Evolutionary conservation across 352 stramenopile genomes (phyloP), one percentile per base, ranked within the genome.

Genomic region (Phytophthora brassicae): DNA sequence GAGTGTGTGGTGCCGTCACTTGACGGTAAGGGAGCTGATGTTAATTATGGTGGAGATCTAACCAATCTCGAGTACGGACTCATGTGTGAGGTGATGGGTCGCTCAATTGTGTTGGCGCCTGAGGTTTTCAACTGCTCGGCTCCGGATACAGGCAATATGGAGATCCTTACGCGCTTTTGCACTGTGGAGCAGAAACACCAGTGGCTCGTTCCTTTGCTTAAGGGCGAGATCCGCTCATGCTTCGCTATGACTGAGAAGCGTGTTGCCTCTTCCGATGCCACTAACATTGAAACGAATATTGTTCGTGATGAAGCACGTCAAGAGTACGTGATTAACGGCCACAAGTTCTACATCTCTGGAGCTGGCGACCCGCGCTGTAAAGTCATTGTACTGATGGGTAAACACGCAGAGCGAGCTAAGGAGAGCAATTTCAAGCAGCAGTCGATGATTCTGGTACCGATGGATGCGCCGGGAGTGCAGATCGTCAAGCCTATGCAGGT

Each of bases 101-200:
- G 81, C 14, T 95, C 85, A 6, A 67, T 94, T 2, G 59, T 97
- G 24, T 51, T 98, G 14, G 95, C 88, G 2, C 88, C 96, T 6
- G 94, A 98, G 67, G 92, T 97, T 5, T 99, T 98, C 74, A 99
- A 99, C 80, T 99, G 95, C 77, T 92, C 84, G 43, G 96, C 96
- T 7, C 96, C 96, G 0, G 96, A 99, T 72, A 99, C 96, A 7
- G 97, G 96, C 35, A 99, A 99, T 80, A 99, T 99, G 97, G 96
- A 99, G 75, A 97, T 99, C 28, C 75, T 99, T n/a, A 77, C 95
- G 24, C 82, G 80, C 45, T 98, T 98, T 63, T 96, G 88, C 42
- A 98, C 89, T 0, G 65, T 87, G 1, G 82, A 89, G 50, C 93
- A 98, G 70, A 96, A 97, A 58, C 79, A 98, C 56, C 51, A 81